These are phyloP conservation scores for Leptographium lundbergii DNA, from an alignment of 2,329 filamentous ascomycete genomes.

Conservation along the genomic window DNA sequence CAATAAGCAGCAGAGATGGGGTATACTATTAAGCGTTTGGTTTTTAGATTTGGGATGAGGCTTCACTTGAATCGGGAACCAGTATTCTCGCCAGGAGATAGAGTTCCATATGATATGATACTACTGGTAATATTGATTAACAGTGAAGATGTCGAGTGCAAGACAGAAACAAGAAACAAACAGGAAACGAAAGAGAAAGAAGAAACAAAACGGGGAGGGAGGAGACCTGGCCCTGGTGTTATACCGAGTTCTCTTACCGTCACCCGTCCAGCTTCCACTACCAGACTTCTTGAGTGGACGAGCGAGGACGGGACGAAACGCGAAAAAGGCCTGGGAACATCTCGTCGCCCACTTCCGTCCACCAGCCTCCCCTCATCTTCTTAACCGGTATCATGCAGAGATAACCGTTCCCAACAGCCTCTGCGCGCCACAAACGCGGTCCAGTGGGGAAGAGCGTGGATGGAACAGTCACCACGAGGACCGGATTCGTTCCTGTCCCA, in stretches of 20 bases:
- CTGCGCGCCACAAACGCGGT: conserved; percentile 7
- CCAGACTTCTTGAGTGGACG: not conserved
- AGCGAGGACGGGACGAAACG: not conserved
- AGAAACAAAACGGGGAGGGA: not conserved
- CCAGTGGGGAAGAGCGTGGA: not conserved
- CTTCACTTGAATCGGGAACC: not conserved
- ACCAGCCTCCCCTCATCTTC: not conserved
- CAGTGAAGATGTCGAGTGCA: not conserved
- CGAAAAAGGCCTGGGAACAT: not conserved
- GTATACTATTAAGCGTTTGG: not conserved
- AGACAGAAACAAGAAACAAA: not conserved
- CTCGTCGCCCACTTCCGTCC: conserved; percentile 2
- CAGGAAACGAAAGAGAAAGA: not conserved
- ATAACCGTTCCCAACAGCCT: not conserved
- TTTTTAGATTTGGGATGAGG: not conserved
- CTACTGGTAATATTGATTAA: not conserved
- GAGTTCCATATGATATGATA: not conserved
- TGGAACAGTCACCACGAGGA: not conserved
- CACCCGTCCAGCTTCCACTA: conserved; percentile 5
- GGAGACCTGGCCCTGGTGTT: not conserved
- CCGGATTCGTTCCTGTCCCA: not conserved
- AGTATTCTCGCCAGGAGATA: conserved; percentile 9
- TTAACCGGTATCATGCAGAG: not conserved
- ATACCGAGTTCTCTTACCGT: not conserved
- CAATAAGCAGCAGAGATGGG: not conserved